Conservation (phyloP, 139 green algal species). For the Astrephomene gubernaculifera region DNA sequence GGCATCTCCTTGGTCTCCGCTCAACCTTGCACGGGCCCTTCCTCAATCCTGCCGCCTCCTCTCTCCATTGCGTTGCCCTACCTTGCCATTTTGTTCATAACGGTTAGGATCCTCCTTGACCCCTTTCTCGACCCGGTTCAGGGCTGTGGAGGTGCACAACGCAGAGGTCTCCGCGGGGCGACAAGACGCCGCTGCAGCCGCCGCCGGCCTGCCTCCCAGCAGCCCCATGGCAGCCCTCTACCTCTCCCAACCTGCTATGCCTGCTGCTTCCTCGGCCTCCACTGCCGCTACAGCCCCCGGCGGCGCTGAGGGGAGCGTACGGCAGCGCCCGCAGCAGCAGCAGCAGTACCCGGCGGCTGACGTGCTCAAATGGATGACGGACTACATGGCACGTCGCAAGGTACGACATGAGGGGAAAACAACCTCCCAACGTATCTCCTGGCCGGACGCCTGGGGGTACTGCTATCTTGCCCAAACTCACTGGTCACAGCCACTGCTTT, state of each 20-base stretch:
- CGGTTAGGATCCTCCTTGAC: too few relatives aligned
- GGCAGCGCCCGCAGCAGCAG: conserved; percentile 1
- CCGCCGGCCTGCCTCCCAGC: neutral
- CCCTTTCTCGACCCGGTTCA: neutral
- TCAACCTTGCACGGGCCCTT: neutral
- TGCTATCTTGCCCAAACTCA: neutral
- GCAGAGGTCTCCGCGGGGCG: neutral
- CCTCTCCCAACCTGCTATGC: too few relatives aligned
- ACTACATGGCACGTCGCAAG: conserved; percentile 34
- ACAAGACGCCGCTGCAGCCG: neutral
- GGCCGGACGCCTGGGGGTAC: too few relatives aligned
- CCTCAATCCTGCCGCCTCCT: neutral
- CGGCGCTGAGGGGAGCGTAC: neutral
- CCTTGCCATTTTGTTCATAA: too few relatives aligned
- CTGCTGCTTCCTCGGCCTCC: neutral
- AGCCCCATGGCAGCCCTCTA: conserved; percentile 12
- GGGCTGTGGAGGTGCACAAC: neutral
- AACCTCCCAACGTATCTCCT: too few relatives aligned
- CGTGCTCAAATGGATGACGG: conserved; percentile 29
- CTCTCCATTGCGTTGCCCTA: too few relatives aligned
- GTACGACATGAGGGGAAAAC: neutral
- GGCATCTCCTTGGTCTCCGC: neutral
- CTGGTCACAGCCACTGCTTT: neutral
- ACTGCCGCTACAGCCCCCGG: neutral
- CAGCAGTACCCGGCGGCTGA: conserved; percentile 13